These are phyloP conservation scores for Colletotrichum sp. DNA, from an alignment of 2,329 filamentous ascomycete genomes.

Conservation along the genomic window DNA sequence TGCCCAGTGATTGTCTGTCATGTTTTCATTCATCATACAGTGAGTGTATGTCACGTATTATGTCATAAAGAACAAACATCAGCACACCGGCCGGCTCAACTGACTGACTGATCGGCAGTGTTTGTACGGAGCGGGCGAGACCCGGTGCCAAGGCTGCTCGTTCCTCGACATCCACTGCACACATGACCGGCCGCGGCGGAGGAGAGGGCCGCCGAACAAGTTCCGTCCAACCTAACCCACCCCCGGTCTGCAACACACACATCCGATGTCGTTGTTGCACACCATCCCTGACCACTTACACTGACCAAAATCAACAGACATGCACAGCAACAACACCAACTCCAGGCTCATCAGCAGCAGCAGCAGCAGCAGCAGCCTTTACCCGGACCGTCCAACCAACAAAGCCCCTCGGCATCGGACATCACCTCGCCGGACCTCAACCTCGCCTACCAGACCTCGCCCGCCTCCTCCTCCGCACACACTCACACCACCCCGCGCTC, in stretches of 20 bases:
- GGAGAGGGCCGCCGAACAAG: constrained; percentile 30
- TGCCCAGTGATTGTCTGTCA: not conserved
- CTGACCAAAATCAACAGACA: constrained; percentile 2
- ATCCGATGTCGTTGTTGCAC: not conserved
- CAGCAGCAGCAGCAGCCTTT: not conserved
- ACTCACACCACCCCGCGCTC: not conserved
- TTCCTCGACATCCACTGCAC: constrained; percentile 30
- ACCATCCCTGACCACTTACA: not conserved
- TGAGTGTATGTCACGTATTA: not conserved
- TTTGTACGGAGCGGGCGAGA: constrained; percentile 8
- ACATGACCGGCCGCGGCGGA: constrained; percentile 27
- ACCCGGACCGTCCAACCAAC: not conserved
- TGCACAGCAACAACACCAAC: not conserved
- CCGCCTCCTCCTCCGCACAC: not conserved
- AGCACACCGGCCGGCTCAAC: not conserved
- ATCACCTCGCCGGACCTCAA: constrained; percentile 2
- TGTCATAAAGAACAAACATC: too few relatives aligned
- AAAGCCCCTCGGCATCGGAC: constrained; percentile 1
- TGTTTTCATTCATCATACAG: not conserved
- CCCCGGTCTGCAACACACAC: not conserved
- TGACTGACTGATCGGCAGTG: constrained; percentile 19
- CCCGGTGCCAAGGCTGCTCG: constrained; percentile 25
- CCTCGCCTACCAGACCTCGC: not conserved
- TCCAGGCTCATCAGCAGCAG: not conserved
- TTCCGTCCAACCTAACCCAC: not conserved